Evolutionary conservation across 1,284 basidiomycete species (phyloP).

Genomic region (Cryptococcus sp.): DNA sequence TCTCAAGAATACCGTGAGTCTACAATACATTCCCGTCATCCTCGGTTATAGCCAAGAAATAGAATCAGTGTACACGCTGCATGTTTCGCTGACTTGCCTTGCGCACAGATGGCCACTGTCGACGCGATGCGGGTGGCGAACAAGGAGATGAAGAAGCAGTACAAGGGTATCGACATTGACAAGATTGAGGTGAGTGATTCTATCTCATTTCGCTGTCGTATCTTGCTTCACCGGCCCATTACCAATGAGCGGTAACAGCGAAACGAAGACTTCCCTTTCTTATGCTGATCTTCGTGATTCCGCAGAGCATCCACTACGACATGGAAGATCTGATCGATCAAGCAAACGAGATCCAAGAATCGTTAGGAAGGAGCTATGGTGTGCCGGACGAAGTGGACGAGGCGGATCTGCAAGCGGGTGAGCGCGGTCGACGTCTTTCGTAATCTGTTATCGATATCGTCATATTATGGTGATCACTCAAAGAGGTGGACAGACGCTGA

Average conservation of each 20-base stretch:
- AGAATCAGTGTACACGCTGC: not conserved
- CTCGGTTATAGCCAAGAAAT: no score
- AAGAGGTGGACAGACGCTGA: not conserved
- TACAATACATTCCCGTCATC: no score
- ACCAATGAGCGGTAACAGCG: no score
- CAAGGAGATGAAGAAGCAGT: conserved; percentile 95
- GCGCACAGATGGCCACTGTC: conserved; percentile 83
- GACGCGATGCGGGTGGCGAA: conserved; percentile 98
- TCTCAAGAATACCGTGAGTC: conserved; percentile 77
- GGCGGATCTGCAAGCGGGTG: conserved; percentile 93
- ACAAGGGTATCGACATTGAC: conserved; percentile 95
- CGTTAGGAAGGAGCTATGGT: conserved; percentile 87
- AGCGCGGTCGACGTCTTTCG: conserved; percentile 46
- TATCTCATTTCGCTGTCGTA: not conserved
- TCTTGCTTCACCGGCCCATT: not conserved
- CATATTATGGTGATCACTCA: not conserved
- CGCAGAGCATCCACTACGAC: conserved; percentile 86
- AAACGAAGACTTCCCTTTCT: not conserved
- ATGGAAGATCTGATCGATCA: conserved; percentile 98
- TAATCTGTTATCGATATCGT: no score
- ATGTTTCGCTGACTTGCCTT: not conserved
- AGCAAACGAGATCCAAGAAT: conserved; percentile 97
- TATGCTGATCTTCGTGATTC: not conserved
- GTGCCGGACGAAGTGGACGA: conserved; percentile 98
- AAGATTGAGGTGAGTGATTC: conserved; percentile 84